Conservation (phyloP, 2,329 filamentous ascomycete genomes). For the Neofusicoccum ribis region DNA sequence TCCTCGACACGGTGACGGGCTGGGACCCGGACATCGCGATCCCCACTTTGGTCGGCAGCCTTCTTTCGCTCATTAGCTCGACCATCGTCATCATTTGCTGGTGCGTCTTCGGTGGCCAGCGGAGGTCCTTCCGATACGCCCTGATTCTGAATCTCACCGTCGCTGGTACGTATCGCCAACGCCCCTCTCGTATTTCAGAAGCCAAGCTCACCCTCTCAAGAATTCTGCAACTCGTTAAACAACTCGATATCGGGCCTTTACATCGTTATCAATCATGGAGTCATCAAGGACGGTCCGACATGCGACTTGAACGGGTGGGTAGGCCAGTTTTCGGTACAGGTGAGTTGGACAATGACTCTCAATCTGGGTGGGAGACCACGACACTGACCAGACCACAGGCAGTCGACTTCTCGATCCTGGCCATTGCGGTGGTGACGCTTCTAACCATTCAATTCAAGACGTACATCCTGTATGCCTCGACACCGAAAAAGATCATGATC, state of each 20-base stretch:
- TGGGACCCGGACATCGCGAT: constrained; percentile 20
- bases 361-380: background rate
- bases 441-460: constrained; percentile 41
- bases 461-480: constrained; percentile 34
- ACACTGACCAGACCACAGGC: constrained; percentile 23
- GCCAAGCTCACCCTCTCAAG: constrained; percentile 28
- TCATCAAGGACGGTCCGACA: constrained; percentile 31
- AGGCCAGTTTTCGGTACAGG: constrained; percentile 50
- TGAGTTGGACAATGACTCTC: constrained; percentile 19
- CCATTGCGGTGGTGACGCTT: constrained; percentile 47
- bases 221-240: constrained; percentile 45
- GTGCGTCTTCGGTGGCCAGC: constrained; percentile 24
- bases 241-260: constrained; percentile 46
- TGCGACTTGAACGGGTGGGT: constrained; percentile 49
- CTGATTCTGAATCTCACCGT: constrained; percentile 29
- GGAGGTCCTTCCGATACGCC: constrained; percentile 28
- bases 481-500: constrained; percentile 33
- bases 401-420: constrained; percentile 44
- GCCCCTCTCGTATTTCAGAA: background rate
- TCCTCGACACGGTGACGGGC: background rate
- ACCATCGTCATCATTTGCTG: constrained; percentile 25
- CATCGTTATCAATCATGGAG: constrained; percentile 30
- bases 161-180: constrained; percentile 22
- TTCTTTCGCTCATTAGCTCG: constrained; percentile 26
- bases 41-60: constrained; percentile 27